Base-by-base conservation (phyloP, 495 filamentous ascomycete genomes). In the Neurospora sp. region DNA sequence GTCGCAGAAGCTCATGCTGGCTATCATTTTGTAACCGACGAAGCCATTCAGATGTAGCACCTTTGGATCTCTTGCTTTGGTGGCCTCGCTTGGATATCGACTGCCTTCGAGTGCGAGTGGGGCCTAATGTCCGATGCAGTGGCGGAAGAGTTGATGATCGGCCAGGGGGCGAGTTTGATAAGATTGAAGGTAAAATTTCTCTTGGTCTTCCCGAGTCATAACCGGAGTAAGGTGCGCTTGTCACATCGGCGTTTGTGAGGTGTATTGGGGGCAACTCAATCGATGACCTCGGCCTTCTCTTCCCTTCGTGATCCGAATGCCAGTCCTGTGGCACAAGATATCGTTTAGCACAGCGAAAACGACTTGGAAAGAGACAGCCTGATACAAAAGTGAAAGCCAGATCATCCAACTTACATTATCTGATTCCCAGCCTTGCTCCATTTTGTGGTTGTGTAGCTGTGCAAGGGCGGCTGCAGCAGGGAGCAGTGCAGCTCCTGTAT, bases 131-230 rank as follows among this genome's bases (percentile, higher is more conserved):
- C 71, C 92, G 85, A 75, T 94, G 91, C 41, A 94, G 87, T 0
- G 93, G 93, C 61, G 94, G 93, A 14, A 96, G 86, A 2, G 93
- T 96, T 3, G 93, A 93, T 8, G 93, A 95, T 71, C 93, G 92
- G 75, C 91, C 92, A 37, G 94, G 92, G 1, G 94, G 94, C 4
- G 94, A 96, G 69, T 88, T 88, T 69, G 88, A 88, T 70, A 97
- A 84, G 61, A 95, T 91, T 14, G 92, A 96, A 0, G 94, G 93
- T 16, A 97, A 86, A 68, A 96, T 86, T 72, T 93, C 91, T 77
- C 91, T 86, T 69, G 79, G 82, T 68, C 91, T 88, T 72, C 86
- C 83, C 41, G 86, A 82, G 37, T 91, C 87, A 65, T 91, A 87
- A 3, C 88, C 84, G 18, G 89, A 88, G 73, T 90, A 88, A 1